Evolutionary conservation across 1,139 yeast species (phyloP), one percentile per base, ranked within the genome.

Genomic region (Yamadazyma buinensis): DNA sequence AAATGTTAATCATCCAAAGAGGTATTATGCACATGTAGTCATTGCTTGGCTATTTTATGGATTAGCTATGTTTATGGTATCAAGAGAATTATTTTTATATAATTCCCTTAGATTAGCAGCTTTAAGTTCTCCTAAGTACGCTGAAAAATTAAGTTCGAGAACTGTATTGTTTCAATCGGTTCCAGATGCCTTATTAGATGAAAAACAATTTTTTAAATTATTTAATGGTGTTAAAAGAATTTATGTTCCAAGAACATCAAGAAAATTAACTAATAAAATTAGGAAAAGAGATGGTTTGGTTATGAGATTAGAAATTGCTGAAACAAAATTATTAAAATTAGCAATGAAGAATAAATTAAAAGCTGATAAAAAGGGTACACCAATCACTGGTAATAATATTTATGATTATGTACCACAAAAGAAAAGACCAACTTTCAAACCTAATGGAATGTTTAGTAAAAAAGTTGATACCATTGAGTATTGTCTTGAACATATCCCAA

Each of bases 1-100:
- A 26, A 88, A 92, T 54, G 77, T 81, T 29, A 59, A 56, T 20
- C 49, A 76, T 51, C 59, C 61, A 34, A 61, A 72, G 34, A 72
- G 95, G 38, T 84, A 83, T 59, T 92, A 78, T 58, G 97, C 97
- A 2, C 95, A 90, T 54, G 90, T 82, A 2, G 73, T 92, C 41
- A 62, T 86, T 36, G 80, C 92, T 3, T 84, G 95, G 94, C 47
- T 78, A 26, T 85, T 75, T 55, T 86, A 82, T 57, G 88, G 94
- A 29, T 56, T 69, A 28, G 71, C 85, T 36, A 57, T 85, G 28
- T 87, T 76, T 54, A 70, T 84, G 22, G 71, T 88, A 40, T 88
- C 86, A 63, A 68, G 95, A 37, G 98, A 92, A 59, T 66, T 88
- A 55, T 76, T 77, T 45, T 88, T 78, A 59, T 92, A 80, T 62